A percentile compares a stretch with the other conserved stretches of the same genome.
These are phyloP conservation scores for Pulveroboletus sp. DNA, from an alignment of 768 basidiomycete species.

Conservation along the genomic window DNA sequence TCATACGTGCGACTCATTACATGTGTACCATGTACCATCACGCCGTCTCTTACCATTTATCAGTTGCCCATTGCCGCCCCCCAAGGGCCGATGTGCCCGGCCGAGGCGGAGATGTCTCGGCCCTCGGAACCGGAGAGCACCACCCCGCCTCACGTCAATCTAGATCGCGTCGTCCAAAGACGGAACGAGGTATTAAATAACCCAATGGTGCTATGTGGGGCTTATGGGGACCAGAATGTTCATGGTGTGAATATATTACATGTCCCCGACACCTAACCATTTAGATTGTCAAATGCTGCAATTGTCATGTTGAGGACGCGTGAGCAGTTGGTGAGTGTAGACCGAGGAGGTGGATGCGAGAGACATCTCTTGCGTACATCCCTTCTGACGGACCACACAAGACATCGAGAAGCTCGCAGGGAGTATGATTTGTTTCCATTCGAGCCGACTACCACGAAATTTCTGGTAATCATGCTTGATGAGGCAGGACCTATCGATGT, in stretches of 20 bases:
- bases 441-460: no score
- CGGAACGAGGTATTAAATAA: not conserved
- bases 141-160: not conserved
- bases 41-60: no score
- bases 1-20: no score
- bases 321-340: no score
- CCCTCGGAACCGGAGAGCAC: constrained; percentile 24
- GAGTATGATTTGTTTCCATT: no score
- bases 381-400: no score
- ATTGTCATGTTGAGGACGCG: constrained; percentile 13
- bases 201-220: constrained; percentile 11
- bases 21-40: no score
- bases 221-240: constrained; percentile 16
- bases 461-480: no score
- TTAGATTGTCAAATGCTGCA: not conserved
- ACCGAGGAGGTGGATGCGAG: no score
- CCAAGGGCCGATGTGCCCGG: not conserved
- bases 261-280: no score
- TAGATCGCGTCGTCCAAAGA: constrained; percentile 5
- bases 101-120: not conserved
- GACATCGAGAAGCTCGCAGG: no score
- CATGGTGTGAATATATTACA: not conserved
- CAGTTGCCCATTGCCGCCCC: not conserved
- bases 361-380: no score
- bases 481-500: not conserved